A percentile compares a stretch with the other conserved stretches of the same genome.
Evolutionary conservation across 1,139 yeast genomes (phyloP).

Genomic region (Cylindricascospora bacillispora): DNA sequence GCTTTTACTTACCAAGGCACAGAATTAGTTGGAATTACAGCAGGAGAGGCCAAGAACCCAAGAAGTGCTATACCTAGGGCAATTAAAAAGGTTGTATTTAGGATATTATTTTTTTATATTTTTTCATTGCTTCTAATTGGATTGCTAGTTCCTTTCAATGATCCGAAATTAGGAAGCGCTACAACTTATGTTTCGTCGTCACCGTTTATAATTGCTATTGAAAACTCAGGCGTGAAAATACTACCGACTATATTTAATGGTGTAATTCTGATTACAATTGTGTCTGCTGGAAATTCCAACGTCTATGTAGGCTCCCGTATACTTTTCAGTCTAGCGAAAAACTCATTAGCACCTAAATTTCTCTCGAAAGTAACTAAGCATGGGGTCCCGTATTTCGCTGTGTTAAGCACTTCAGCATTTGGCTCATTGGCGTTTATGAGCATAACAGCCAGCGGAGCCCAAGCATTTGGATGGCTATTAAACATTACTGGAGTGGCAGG

Average conservation of each 20-base stretch:
- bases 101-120: constrained; percentile 51
- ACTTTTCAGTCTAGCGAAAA: constrained; percentile 43
- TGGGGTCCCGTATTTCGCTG: constrained; percentile 47
- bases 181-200: constrained; percentile 33
- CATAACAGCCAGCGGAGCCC: constrained; percentile 34
- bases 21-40: constrained; percentile 70
- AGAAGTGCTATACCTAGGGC: constrained; percentile 54
- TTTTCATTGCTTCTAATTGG: constrained; percentile 46
- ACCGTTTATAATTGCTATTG: constrained; percentile 61
- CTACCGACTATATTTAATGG: constrained; percentile 55
- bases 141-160: constrained; percentile 47
- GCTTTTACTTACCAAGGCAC: constrained; percentile 78
- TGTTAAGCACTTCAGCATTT: constrained; percentile 36
- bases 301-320: constrained; percentile 62
- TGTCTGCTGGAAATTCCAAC: constrained; percentile 64
- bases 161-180: constrained; percentile 30
- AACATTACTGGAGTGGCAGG: constrained; percentile 52
- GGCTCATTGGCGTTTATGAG: constrained; percentile 57
- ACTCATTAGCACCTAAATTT: constrained; percentile 47
- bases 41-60: constrained; percentile 73
- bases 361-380: constrained; percentile 42
- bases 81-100: constrained; percentile 56
- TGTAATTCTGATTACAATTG: constrained; percentile 51
- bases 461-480: constrained; percentile 52
- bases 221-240: constrained; percentile 48